phyloP scores from a whole-genome alignment of 768 basidiomycete genomes.

The Exsudoporus frostii region DNA sequence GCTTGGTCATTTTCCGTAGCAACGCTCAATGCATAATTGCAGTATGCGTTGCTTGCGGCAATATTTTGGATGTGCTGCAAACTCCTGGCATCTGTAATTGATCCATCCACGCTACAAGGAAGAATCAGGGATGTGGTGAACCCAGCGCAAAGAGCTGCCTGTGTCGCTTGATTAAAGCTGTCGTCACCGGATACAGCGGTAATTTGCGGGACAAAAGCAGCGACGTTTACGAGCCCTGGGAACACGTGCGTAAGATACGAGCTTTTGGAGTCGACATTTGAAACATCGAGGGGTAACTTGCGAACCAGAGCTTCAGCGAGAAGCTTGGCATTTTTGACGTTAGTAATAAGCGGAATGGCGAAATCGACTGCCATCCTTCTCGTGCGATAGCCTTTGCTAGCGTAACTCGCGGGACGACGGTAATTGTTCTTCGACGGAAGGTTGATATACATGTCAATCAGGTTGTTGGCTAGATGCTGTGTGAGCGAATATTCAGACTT shows the following conservation, averaged over 20 bases:
- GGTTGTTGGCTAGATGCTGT: conserved; percentile 92
- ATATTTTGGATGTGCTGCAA: conserved; percentile 70
- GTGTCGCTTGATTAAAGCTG: conserved; percentile 65
- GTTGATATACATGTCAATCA: conserved; percentile 99
- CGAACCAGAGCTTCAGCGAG: conserved; percentile 90
- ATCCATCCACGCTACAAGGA: conserved; percentile 60
- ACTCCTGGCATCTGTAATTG: conserved; percentile 63
- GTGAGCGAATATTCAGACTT: conserved; percentile 98
- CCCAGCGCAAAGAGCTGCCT: conserved; percentile 84
- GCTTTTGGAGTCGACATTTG: conserved; percentile 88
- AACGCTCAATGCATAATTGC: conserved; percentile 84
- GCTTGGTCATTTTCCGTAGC: conserved; percentile 71
- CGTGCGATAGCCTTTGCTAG: conserved; percentile 94
- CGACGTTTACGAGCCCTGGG: conserved; percentile 88
- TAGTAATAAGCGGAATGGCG: conserved; percentile 94
- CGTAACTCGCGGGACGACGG: conserved; percentile 94
- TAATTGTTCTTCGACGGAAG: conserved; percentile 97
- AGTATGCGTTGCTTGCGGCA: conserved; percentile 63
- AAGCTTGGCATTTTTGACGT: conserved; percentile 98
- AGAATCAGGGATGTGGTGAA: conserved; percentile 84
- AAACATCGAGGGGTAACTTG: conserved; percentile 87
- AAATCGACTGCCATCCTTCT: conserved; percentile 99
- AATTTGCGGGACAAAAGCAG: conserved; percentile 80
- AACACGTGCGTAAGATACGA: conserved; percentile 88
- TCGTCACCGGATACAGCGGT: conserved; percentile 41